phyloP scores from a whole-genome alignment of 805 yeast genomes.

The Teunomyces stri region DNA sequence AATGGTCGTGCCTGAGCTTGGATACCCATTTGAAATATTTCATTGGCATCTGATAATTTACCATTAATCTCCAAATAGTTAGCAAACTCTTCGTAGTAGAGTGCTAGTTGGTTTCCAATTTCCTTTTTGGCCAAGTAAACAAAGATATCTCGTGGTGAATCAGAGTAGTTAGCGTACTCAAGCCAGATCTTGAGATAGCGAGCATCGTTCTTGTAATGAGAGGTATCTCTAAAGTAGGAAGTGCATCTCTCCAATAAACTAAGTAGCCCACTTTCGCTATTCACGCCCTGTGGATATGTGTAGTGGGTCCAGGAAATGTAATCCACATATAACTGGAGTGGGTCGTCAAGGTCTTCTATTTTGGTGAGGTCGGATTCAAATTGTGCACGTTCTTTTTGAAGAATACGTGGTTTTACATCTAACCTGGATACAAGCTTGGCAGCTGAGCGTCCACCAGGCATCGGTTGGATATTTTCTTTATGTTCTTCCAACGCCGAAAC shows the following conservation, averaged over 20 bases:
- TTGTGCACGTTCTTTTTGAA: conserved; percentile 34
- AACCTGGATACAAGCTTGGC: conserved; percentile 36
- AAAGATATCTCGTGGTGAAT: conserved; percentile 69
- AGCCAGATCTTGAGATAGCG: conserved; percentile 81
- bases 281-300: conserved; percentile 59
- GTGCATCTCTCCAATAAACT: conserved; percentile 70
- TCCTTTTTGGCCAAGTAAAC: conserved; percentile 65
- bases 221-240: conserved; percentile 58
- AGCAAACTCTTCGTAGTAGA: conserved; percentile 80
- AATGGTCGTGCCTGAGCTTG: conserved; percentile 64
- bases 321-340: conserved; percentile 70
- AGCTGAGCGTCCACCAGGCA: conserved; percentile 68
- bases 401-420: conserved; percentile 21
- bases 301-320: conserved; percentile 72
- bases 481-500: conserved; percentile 37
- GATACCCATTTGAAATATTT: conserved; percentile 59
- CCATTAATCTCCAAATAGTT: conserved; percentile 52
- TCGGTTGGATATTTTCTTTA: conserved; percentile 75
- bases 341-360: conserved; percentile 74
- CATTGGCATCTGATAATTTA: conserved; percentile 52
- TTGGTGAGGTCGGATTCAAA: conserved; percentile 51
- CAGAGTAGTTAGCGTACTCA: conserved; percentile 65
- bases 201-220: conserved; percentile 76
- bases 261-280: conserved; percentile 63
- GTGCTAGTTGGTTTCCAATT: conserved; percentile 65